phyloP scores from a whole-genome alignment of 2,329 filamentous ascomycete species.

The Colletotrichum graminicola region DNA sequence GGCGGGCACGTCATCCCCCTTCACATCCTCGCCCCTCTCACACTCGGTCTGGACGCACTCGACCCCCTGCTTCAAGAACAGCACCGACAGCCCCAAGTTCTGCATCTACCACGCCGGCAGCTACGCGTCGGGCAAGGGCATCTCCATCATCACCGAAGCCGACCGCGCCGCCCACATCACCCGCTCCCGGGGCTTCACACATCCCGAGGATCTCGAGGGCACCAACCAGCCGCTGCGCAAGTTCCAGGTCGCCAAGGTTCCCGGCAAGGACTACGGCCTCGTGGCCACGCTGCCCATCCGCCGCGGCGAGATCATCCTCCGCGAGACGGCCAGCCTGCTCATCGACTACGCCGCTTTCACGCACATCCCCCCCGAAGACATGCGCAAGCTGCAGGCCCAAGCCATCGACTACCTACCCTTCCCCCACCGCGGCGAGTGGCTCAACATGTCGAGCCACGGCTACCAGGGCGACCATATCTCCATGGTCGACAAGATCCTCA shows the following conservation, averaged over 20 bases:
- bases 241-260: slow-evolving; percentile 53
- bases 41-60: slow-evolving; percentile 30
- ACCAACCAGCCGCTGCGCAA: slow-evolving; percentile 45
- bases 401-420: slow-evolving; percentile 50
- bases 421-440: slow-evolving; percentile 48
- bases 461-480: slow-evolving; percentile 44
- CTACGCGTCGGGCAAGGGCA: slow-evolving; percentile 53
- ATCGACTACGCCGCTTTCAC: slow-evolving; percentile 55
- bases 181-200: slow-evolving; percentile 47
- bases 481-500: slow-evolving; percentile 52
- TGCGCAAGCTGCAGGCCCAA: slow-evolving; percentile 49
- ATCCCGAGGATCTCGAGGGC: slow-evolving; percentile 43
- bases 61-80: slow-evolving; percentile 37
- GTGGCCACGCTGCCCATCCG: slow-evolving; percentile 51
- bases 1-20: neutral
- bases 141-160: slow-evolving; percentile 54
- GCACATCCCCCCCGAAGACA: slow-evolving; percentile 45
- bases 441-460: slow-evolving; percentile 55
- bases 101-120: slow-evolving; percentile 53
- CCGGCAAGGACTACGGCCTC: slow-evolving; percentile 60
- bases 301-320: slow-evolving; percentile 55
- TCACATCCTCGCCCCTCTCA: neutral
- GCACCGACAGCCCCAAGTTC: slow-evolving; percentile 37
- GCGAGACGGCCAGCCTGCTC: slow-evolving; percentile 53
- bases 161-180: slow-evolving; percentile 49